Evolutionary conservation across 1,139 yeast species (phyloP).

Genomic region (Debaryomyces coudertii): DNA sequence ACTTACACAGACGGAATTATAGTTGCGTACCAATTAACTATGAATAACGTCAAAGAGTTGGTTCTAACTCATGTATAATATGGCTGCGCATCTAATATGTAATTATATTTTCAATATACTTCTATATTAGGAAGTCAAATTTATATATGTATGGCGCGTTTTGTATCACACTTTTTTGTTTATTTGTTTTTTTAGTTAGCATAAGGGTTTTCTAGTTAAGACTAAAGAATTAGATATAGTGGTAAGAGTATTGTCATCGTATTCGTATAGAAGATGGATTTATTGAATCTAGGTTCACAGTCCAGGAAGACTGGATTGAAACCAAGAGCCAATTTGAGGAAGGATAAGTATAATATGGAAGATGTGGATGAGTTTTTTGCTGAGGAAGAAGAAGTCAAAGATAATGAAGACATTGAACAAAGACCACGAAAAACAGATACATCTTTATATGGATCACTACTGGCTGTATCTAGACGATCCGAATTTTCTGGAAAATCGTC

Average conservation of each 20-base stretch:
- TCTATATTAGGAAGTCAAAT: conserved; percentile 10
- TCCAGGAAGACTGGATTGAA: conserved; percentile 65
- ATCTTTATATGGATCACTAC: not conserved
- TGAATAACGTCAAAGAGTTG: conserved; percentile 5
- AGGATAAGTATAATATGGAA: conserved; percentile 77
- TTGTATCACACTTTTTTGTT: conserved; percentile 13
- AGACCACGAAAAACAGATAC: conserved; percentile 1
- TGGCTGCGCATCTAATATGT: not conserved
- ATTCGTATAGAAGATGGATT: conserved; percentile 37
- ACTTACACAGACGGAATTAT: conserved; percentile 40
- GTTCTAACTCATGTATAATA: not conserved
- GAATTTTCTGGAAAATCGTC: not conserved
- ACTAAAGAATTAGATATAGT: not conserved
- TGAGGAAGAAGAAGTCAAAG: conserved; percentile 42
- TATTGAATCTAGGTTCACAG: conserved; percentile 54
- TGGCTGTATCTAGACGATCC: conserved; percentile 2
- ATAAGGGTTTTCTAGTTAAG: conserved; percentile 3
- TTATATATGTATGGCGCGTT: conserved; percentile 12
- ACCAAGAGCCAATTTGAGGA: conserved; percentile 52
- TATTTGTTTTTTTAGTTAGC: conserved; percentile 11
- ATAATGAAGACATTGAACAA: conserved; percentile 16
- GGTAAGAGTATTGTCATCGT: not conserved
- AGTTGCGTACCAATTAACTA: conserved; percentile 26
- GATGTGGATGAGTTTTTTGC: conserved; percentile 74
- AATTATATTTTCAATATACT: not conserved